Base-by-base conservation (phyloP, 495 filamentous ascomycete species). In the Podospora conica region DNA sequence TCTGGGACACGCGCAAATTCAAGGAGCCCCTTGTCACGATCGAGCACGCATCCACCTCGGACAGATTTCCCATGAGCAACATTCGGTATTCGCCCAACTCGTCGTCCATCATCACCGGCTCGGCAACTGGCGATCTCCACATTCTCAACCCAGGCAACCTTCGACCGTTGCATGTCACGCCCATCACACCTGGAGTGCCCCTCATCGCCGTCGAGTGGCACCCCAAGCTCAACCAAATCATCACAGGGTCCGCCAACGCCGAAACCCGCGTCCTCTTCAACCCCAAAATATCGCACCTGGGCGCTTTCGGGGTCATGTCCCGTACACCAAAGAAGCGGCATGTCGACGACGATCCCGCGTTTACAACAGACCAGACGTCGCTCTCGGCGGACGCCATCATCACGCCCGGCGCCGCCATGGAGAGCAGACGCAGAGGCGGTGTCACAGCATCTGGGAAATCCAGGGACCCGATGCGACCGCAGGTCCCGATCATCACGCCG, bases 1-100 rank as follows among this genome's bases (percentile, higher is more conserved):
- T 97, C 8, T 98, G 95, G 95, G 95, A 98, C 77, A 97, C 89
- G 4, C 87, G 95, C 58, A 98, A 97, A 73, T 95, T 98, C 82
- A 97, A 95, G 75, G 80, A 86, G 24, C 92, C 95, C 7, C 82
- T 98, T 20, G 90, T 86, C 31, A 89, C 87, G 2, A 85, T 91
- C n/a, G 76, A 89, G 3, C 90, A 95, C 75, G 79, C 86, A 5
- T 95, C 95, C 3, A 97, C 90, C 27, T 93, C 92, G 3, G 84
- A 84, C 66, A 87, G 93, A 68, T 95, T 90, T 72, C 86, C 93
- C 0, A 90, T 91, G 53, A 87, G 87, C 56, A 94, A 91, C 69
- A 97, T 98, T 73, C 83, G 85, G 58, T 98, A 97, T 80, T 91
- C 92, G 3, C 92, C 95, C 12, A 88, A 86, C 56, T 88, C 87